phyloP scores from a whole-genome alignment of 1,284 basidiomycete species.

The Phellopilus nigrolimitatus region DNA sequence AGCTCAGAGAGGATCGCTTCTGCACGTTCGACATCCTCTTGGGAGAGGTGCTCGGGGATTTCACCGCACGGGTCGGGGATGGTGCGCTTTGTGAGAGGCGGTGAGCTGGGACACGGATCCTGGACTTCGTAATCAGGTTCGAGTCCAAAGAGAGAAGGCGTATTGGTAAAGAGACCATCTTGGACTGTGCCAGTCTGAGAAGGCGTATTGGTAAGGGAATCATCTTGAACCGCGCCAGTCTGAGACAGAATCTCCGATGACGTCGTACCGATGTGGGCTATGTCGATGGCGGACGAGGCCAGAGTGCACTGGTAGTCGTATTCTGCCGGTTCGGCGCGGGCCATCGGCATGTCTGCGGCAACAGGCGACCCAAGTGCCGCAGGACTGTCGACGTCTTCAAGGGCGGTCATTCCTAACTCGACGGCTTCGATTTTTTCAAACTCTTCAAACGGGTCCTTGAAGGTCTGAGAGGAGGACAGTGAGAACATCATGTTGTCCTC shows the following conservation, averaged over 20 bases:
- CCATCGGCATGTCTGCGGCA: no score
- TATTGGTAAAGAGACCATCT: not conserved
- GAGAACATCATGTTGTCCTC: no score
- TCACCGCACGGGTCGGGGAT: not conserved
- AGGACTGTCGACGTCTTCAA: no score
- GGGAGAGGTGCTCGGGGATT: not conserved
- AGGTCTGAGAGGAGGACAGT: no score
- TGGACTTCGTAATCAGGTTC: not conserved
- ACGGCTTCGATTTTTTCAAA: no score
- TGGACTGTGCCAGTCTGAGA: not conserved
- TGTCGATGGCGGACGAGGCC: not conserved
- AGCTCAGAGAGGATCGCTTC: not conserved
- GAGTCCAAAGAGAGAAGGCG: not conserved
- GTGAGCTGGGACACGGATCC: not conserved
- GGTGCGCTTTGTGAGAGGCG: not conserved
- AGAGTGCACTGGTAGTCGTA: not conserved
- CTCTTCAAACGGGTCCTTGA: no score
- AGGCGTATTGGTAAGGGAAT: no score
- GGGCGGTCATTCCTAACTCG: no score
- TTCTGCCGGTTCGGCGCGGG: no score
- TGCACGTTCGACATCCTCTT: not conserved
- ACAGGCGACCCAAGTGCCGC: no score
- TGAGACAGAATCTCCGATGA: not conserved
- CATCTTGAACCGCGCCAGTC: no score
- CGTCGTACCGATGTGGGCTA: not conserved